Evolutionary conservation across 257 asterid species (phyloP), one percentile per base, ranked within the genome.

Genomic region (Phtheirospermum japonicum): DNA sequence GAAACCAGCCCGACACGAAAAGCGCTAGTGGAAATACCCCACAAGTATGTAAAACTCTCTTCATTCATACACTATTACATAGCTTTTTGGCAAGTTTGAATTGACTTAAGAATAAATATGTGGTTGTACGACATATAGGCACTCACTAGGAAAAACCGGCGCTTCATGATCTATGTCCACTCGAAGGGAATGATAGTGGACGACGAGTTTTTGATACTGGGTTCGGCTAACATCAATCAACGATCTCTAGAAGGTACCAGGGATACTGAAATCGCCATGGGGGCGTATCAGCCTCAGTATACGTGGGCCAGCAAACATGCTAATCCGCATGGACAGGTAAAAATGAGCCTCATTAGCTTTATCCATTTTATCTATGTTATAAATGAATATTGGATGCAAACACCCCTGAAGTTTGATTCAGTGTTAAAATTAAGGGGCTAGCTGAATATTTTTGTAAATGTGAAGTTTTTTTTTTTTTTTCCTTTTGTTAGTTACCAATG

Each of bases 201-300:
- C 7, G 98, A 90, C 58, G 96, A 90, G 64, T 88, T 76, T 71
- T 88, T 88, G 63, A 51, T 91, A 49, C 9, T 91, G 67, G 98
- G 98, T 13, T 91, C 98, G 9, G 98, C 98, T 43, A 91, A 91
- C 76, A 91, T 91, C 75, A 91, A 91, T 49, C 98, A 91, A 62
- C 89, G 98, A 20, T 91, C 98, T 32, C 70, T 91, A 10, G 98
- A 90, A 73, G 98, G 98, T 59, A 82, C 96, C 31, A 63, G 95
- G 48, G 98, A 91, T 66, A 86, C 95, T 45, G 98, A 91, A 81
- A 88, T 91, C 2, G 98, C 98, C n/a, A 91, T 91, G 98, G 98
- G 98, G 4, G 95, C 98, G 5, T 91, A 91, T 81, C 98, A 91
- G 71, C 98, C 96, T 57, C 80, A 74, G 26, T 70, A 84, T 69